A percentile compares a stretch with the other conserved stretches of the same genome.
These are phyloP conservation scores for Pouteria campechiana DNA, from an alignment of 179 eudicot species.

Conservation along the genomic window DNA sequence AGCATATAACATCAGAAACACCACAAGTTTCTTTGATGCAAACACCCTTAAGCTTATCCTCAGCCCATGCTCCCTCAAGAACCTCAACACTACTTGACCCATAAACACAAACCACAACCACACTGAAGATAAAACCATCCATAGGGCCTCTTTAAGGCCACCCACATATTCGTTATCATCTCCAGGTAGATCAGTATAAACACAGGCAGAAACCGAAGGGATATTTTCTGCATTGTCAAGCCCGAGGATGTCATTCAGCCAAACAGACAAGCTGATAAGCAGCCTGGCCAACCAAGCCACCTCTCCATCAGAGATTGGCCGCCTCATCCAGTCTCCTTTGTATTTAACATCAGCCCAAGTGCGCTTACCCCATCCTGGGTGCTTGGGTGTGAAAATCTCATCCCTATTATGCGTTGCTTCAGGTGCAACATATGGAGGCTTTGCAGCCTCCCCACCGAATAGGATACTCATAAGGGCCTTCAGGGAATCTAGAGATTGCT, in stretches of 20 bases:
- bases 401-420: slow-evolving; percentile 29
- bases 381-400: slow-evolving; percentile 72
- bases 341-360: slow-evolving; percentile 32
- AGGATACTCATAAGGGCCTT: slow-evolving; percentile 36
- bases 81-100: slow-evolving; percentile 17
- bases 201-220: slow-evolving; percentile 17
- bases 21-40: slow-evolving; percentile 78
- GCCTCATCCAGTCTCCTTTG: slow-evolving; percentile 92
- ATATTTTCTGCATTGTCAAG: slow-evolving; percentile 26
- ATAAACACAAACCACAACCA: slow-evolving; percentile 23
- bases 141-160: slow-evolving; percentile 34
- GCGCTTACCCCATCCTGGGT: slow-evolving; percentile 23
- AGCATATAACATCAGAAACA: slow-evolving; percentile 25
- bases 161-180: slow-evolving; percentile 26
- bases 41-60: slow-evolving; percentile 73
- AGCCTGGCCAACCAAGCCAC: slow-evolving; percentile 84
- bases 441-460: slow-evolving; percentile 43
- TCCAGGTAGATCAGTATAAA: slow-evolving; percentile 44
- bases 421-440: slow-evolving; percentile 17
- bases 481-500: slow-evolving; percentile 40
- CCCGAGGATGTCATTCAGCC: slow-evolving; percentile 60
- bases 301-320: slow-evolving; percentile 79
- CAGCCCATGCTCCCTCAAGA: slow-evolving; percentile 61
- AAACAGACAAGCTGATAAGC: slow-evolving; percentile 44
- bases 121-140: slow-evolving; percentile 25